Conservation (phyloP, 306 rosid genomes). For the Gastrolobium bilobum region DNA sequence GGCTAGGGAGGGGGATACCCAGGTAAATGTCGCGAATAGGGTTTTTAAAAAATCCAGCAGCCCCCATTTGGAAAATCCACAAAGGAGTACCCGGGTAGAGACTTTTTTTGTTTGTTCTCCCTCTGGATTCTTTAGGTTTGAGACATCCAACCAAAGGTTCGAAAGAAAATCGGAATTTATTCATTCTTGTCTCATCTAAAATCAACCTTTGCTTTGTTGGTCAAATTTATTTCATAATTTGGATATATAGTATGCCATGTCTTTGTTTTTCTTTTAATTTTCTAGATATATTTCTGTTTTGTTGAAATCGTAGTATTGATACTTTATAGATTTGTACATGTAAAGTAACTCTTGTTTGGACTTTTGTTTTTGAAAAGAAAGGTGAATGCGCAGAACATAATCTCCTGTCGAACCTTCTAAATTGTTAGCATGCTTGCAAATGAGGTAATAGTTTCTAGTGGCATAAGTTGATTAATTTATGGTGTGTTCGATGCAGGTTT, state of each 20-base stretch:
- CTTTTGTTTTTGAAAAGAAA: neutral
- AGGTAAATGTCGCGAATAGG: too few relatives aligned
- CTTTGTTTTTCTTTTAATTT: neutral
- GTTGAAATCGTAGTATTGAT: neutral
- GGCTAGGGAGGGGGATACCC: too few relatives aligned
- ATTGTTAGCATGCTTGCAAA: too few relatives aligned
- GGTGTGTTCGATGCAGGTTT: conserved; percentile 41
- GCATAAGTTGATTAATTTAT: conserved; percentile 6
- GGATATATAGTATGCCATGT: neutral
- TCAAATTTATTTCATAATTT: too few relatives aligned
- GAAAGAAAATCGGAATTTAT: neutral
- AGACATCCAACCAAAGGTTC: neutral
- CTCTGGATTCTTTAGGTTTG: neutral
- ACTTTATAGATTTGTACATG: neutral
- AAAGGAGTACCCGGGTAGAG: too few relatives aligned
- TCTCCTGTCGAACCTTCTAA: too few relatives aligned
- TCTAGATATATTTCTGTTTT: neutral
- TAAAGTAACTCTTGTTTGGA: neutral
- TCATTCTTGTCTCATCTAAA: neutral
- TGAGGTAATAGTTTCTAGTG: neutral
- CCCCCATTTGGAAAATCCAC: too few relatives aligned
- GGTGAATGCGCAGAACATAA: neutral
- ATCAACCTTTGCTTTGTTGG: too few relatives aligned
- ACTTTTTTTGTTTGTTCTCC: too few relatives aligned
- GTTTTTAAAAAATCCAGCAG: too few relatives aligned